These are phyloP conservation scores for Phytophthora megakarya DNA, from an alignment of 352 stramenopile genomes.

Conservation along the genomic window DNA sequence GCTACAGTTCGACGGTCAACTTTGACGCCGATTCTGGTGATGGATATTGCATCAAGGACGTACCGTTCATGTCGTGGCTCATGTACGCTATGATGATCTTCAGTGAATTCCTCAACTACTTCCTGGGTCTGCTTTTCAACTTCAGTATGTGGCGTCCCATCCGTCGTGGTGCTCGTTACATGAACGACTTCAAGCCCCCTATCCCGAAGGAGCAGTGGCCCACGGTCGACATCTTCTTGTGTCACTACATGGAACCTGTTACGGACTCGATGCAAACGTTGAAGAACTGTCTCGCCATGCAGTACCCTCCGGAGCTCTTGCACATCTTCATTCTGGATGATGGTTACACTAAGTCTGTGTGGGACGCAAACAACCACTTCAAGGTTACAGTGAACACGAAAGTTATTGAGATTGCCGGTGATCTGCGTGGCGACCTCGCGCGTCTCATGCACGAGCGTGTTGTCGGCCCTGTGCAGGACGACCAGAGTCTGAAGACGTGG, in stretches of 20 bases:
- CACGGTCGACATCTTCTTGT: constrained; percentile 88
- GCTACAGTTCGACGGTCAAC: constrained; percentile 77
- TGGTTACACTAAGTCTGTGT: constrained; percentile 90
- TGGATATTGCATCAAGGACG: constrained; percentile 81
- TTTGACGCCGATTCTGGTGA: constrained; percentile 64
- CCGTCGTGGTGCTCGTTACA: constrained; percentile 83
- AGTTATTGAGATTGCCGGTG: constrained; percentile 86
- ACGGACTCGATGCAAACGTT: constrained; percentile 83
- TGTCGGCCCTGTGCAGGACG: constrained; percentile 75
- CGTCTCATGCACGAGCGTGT: constrained; percentile 89
- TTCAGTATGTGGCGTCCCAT: constrained; percentile 92
- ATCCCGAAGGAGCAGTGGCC: constrained; percentile 91
- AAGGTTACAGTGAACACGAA: constrained; percentile 92
- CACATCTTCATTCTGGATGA: constrained; percentile 91
- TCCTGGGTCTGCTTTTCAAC: constrained; percentile 88
- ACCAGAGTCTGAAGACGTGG: constrained; percentile 82
- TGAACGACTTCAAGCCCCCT: constrained; percentile 91
- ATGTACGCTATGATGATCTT: constrained; percentile 90
- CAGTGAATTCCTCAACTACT: constrained; percentile 89
- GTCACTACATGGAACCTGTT: constrained; percentile 91
- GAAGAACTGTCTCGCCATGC: constrained; percentile 86
- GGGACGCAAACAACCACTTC: constrained; percentile 91
- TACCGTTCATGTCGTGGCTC: constrained; percentile 69
- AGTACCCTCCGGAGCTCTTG: constrained; percentile 87
- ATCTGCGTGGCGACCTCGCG: constrained; percentile 80